Evolutionary conservation across 768 basidiomycete genomes (phyloP).

Genomic region (Kondoa malvinella): DNA sequence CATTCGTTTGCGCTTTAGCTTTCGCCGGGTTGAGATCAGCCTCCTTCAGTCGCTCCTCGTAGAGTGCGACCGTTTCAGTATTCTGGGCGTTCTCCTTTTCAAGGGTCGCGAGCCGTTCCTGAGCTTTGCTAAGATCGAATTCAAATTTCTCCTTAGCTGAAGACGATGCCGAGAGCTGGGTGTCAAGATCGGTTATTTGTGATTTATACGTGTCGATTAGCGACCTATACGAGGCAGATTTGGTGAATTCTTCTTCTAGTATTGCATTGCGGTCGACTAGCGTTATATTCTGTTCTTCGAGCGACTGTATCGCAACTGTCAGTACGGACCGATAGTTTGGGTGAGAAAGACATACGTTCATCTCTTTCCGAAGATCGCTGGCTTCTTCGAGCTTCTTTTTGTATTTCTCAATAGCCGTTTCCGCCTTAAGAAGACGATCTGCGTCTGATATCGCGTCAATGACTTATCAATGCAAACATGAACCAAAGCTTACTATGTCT

Average conservation of each 20-base stretch:
- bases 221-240: slow-evolving; percentile 67
- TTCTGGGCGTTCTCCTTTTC: slow-evolving; percentile 53
- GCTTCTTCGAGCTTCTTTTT: slow-evolving; percentile 95
- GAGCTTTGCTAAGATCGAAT: slow-evolving; percentile 63
- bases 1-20: slow-evolving; percentile 9
- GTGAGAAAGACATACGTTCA: slow-evolving; percentile 36
- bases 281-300: slow-evolving; percentile 83
- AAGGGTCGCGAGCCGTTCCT: slow-evolving; percentile 43
- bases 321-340: background rate
- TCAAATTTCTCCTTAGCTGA: slow-evolving; percentile 56
- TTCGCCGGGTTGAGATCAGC: slow-evolving; percentile 46
- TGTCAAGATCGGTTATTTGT: slow-evolving; percentile 65
- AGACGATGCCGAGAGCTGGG: slow-evolving; percentile 46
- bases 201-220: slow-evolving; percentile 82
- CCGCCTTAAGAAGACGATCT: slow-evolving; percentile 78
- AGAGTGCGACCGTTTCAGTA: slow-evolving; percentile 66
- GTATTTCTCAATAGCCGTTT: slow-evolving; percentile 97
- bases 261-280: slow-evolving; percentile 80
- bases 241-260: slow-evolving; percentile 80
- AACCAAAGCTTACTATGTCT: slow-evolving; percentile 40
- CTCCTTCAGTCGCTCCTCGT: slow-evolving; percentile 78
- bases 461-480: background rate
- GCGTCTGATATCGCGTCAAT: slow-evolving; percentile 52
- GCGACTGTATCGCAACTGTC: slow-evolving; percentile 17
- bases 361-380: slow-evolving; percentile 42